Base-by-base conservation (phyloP, 2,329 filamentous ascomycete genomes). In the Penicillium vulpinum region DNA sequence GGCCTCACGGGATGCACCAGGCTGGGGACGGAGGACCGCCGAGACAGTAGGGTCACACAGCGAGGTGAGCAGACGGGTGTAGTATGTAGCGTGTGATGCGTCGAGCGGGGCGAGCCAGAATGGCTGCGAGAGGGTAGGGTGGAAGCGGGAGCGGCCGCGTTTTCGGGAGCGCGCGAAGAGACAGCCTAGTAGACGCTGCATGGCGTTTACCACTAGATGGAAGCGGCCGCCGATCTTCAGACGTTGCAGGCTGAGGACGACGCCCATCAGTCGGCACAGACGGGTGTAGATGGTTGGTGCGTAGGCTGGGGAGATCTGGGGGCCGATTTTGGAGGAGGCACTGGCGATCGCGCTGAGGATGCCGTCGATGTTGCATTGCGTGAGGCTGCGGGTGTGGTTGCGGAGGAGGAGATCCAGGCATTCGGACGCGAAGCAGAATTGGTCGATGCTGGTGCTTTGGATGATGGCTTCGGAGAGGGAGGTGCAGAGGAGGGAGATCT, bases 31-130 rank as follows among this genome's bases (percentile, higher is more conserved):
- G 15, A 79, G 74, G 5, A 85, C 80, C 2, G 82, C 79, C 0
- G 82, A 83, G 44, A 83, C 79, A 0, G 85, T 84, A 0, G 85
- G 85, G 51, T 85, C 83, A 73, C 83, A 85, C 49, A 88, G 79
- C 0, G 83, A 80, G n/a, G 81, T 81, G 22, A 88, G 77, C 9
- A 87, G 72, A 10, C 83, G 80, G 1, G 82, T 78, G 62, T 81
- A 84, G 39, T 79, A 75, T 1, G 75, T 70, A 2, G 80, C 81
- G 56, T 82, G 81, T 18, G 75, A 71, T 16, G 74, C 64, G 10
- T 71, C 69, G 28, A 79, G 73, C 6, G 67, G 67, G 11, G 66
- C 65, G 38, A 71, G 68, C 70, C 72, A 75, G 59, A 66, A 68
- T 10, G 71, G 69, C 22, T 72, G 68, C 4, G 65, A 63, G 22